Evolutionary conservation across 768 basidiomycete species (phyloP).

Genomic region (Auricularia cornea): DNA sequence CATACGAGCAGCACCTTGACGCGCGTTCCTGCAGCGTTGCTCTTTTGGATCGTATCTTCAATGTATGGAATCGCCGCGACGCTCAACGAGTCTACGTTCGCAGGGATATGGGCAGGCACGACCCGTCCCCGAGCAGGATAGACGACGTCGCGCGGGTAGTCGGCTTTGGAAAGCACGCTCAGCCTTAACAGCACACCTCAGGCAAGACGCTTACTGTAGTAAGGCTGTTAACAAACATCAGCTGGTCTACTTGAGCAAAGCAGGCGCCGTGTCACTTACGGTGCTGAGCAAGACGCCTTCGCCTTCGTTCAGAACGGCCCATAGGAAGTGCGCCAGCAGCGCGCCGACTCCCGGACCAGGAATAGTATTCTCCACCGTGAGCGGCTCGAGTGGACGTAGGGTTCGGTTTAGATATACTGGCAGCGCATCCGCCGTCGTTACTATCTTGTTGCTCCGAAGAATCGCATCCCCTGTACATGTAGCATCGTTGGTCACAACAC

Average conservation of each 20-base stretch:
- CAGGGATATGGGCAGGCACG: not conserved
- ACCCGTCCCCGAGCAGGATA: not conserved
- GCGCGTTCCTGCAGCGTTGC: not conserved
- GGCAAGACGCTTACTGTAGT: not conserved
- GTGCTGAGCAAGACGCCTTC: not conserved
- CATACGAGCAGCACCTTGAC: constrained; percentile 2
- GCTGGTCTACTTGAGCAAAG: not conserved
- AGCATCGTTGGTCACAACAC: not conserved
- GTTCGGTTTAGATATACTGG: not conserved
- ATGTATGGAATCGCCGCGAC: not conserved
- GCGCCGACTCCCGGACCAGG: not conserved
- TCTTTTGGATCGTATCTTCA: not conserved
- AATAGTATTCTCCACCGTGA: not conserved
- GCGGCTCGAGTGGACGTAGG: not conserved
- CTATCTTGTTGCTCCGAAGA: not conserved
- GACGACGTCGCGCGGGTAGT: not conserved
- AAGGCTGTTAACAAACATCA: not conserved
- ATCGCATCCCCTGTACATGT: not conserved
- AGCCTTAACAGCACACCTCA: no score
- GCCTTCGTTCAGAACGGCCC: not conserved
- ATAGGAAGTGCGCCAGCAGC: not conserved
- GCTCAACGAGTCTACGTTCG: not conserved
- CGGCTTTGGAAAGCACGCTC: not conserved
- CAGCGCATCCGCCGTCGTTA: not conserved
- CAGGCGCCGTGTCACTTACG: not conserved